phyloP scores from a whole-genome alignment of 2,329 filamentous ascomycete genomes.

The Calcarisporium arbuscula region DNA sequence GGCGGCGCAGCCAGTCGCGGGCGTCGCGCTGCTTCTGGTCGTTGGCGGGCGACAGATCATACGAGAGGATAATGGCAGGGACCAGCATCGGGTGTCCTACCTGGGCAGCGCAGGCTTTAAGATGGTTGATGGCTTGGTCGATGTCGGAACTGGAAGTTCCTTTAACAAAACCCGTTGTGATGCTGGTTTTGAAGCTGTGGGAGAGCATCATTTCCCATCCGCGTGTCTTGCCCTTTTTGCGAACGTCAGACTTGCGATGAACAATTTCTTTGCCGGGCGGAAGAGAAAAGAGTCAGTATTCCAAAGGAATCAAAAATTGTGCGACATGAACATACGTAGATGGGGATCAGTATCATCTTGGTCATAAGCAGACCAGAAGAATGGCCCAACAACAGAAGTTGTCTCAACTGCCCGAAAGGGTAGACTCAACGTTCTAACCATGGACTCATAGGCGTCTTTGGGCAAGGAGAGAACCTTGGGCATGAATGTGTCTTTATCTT shows the following conservation, averaged over 20 bases:
- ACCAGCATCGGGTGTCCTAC: conserved; percentile 53
- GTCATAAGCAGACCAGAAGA: conserved; percentile 55
- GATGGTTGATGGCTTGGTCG: conserved; percentile 40
- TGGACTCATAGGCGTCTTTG: conserved; percentile 43
- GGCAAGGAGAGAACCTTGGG: conserved; percentile 48
- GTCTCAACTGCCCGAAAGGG: conserved; percentile 54
- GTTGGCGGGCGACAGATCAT: conserved; percentile 49
- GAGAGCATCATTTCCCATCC: conserved; percentile 61
- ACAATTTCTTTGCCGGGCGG: conserved; percentile 43
- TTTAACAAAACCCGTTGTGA: conserved; percentile 57
- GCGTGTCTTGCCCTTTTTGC: conserved; percentile 56
- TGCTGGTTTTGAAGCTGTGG: conserved; percentile 45
- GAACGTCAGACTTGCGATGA: conserved; percentile 60
- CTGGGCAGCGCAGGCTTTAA: conserved; percentile 42
- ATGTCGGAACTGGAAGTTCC: conserved; percentile 53
- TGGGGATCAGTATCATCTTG: conserved; percentile 50
- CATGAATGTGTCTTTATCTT: conserved; percentile 51
- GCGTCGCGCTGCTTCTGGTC: conserved; percentile 59
- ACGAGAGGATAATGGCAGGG: conserved; percentile 50
- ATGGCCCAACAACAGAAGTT: conserved; percentile 53
- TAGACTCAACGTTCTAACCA: conserved; percentile 48
- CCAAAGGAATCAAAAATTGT: neutral
- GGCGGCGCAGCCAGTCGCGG: conserved; percentile 53
- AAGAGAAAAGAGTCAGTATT: neutral
- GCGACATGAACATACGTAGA: conserved; percentile 41